These are phyloP conservation scores for Aspergillus ustus DNA, from an alignment of 2,329 filamentous ascomycete species.

Conservation along the genomic window DNA sequence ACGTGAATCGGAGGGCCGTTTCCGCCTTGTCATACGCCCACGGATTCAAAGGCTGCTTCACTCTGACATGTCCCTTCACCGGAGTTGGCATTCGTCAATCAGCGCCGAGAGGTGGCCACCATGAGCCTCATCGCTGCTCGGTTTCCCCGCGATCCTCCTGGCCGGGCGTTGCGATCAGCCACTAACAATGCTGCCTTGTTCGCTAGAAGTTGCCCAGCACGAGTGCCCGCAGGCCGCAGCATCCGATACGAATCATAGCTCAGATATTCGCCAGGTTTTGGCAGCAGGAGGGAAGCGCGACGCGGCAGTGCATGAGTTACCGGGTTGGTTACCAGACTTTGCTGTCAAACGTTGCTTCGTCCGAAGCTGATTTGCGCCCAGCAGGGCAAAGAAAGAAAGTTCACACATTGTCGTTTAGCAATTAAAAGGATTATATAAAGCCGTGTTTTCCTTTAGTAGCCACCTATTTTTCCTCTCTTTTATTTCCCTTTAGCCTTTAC, in stretches of 20 bases:
- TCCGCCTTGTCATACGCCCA: constrained; percentile 3
- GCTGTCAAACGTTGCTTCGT: not conserved
- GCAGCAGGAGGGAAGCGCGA: not conserved
- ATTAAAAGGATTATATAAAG: not conserved
- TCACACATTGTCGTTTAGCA: not conserved
- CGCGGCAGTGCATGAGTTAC: constrained; percentile 1
- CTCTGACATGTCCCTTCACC: not conserved
- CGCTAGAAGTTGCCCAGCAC: constrained; percentile 2
- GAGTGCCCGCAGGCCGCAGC: not conserved
- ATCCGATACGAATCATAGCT: not conserved
- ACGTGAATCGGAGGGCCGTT: not conserved
- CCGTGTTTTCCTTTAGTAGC: not conserved
- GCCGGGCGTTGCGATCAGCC: constrained; percentile 1
- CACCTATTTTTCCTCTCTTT: not conserved
- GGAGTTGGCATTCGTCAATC: not conserved
- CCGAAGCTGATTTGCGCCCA: not conserved
- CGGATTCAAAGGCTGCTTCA: not conserved
- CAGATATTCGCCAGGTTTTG: not conserved
- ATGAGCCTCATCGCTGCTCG: constrained; percentile 12
- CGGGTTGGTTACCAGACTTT: not conserved
- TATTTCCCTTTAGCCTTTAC: not conserved
- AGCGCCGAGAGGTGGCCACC: not conserved
- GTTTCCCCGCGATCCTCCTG: not conserved
- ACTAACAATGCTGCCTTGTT: not conserved
- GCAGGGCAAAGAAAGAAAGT: constrained; percentile 2